phyloP scores from a whole-genome alignment of 805 yeast species.

The Candida tallmaniae region DNA sequence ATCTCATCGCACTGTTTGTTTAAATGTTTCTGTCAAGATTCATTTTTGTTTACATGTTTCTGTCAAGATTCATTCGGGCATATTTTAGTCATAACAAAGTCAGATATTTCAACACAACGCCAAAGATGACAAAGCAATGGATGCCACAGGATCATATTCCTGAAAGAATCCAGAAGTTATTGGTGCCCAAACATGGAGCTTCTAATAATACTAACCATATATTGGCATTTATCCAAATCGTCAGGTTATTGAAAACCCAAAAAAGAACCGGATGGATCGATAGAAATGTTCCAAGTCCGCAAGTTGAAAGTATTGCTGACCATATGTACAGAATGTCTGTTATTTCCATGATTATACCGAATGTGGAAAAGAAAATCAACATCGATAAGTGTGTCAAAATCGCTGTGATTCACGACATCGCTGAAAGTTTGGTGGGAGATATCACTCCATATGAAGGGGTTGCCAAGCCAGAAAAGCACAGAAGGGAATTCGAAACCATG shows the following conservation, averaged over 20 bases:
- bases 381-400: constrained; percentile 73
- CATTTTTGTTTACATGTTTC: too few species aligned
- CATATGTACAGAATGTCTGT: constrained; percentile 95
- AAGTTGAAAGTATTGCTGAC: constrained; percentile 77
- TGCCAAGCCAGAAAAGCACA: constrained; percentile 75
- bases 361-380: constrained; percentile 44
- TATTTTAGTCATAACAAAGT: too few species aligned
- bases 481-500: constrained; percentile 74
- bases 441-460: constrained; percentile 74
- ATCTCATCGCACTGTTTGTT: too few species aligned
- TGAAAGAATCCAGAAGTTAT: constrained; percentile 31
- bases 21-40: too few species aligned
- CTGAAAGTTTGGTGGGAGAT: constrained; percentile 92
- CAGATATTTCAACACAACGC: not conserved
- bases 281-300: constrained; percentile 42
- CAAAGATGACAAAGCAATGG: constrained; percentile 32
- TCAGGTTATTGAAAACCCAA: constrained; percentile 69
- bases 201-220: constrained; percentile 42
- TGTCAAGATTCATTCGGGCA: too few species aligned
- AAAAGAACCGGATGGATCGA: constrained; percentile 95
- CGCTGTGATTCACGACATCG: constrained; percentile 89
- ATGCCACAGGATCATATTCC: constrained; percentile 54
- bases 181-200: constrained; percentile 23
- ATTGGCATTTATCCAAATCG: constrained; percentile 57
- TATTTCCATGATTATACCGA: constrained; percentile 64